Conservation (phyloP, 805 yeast species). For the Candida koratica region DNA sequence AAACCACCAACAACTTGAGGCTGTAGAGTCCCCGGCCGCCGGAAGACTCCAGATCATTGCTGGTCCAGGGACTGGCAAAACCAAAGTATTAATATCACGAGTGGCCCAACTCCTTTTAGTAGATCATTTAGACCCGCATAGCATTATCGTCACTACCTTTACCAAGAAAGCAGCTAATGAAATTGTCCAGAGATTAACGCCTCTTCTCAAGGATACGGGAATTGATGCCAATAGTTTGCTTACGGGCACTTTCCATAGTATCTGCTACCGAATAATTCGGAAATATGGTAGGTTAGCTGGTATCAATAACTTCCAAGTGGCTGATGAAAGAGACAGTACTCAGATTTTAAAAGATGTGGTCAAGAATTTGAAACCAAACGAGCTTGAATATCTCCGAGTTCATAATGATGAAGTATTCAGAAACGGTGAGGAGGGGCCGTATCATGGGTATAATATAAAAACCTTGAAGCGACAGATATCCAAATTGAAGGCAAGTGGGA, state of each 20-base stretch:
- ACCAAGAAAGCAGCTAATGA: conserved; percentile 91
- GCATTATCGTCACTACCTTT: conserved; percentile 82
- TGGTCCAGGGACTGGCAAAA: conserved; percentile 71
- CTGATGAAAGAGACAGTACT: conserved; percentile 60
- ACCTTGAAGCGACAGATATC: conserved; percentile 47
- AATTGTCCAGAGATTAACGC: conserved; percentile 59
- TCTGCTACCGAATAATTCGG: conserved; percentile 60
- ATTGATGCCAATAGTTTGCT: conserved; percentile 45
- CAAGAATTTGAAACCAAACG: conserved; percentile 19
- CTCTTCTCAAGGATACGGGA: conserved; percentile 29
- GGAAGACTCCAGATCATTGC: conserved; percentile 50
- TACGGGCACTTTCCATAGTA: conserved; percentile 88
- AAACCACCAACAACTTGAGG: conserved; percentile 40
- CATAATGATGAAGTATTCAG: conserved; percentile 9
- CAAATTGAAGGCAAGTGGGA: conserved; percentile 51
- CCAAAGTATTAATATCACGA: conserved; percentile 74
- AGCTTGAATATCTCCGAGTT: conserved; percentile 12
- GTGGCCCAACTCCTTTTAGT: conserved; percentile 64
- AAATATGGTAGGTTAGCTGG: conserved; percentile 52
- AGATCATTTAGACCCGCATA: conserved; percentile 51
- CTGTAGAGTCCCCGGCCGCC: conserved; percentile 39
- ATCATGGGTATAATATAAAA: conserved; percentile 38
- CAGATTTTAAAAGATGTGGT: conserved; percentile 45
- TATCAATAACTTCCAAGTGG: conserved; percentile 45
- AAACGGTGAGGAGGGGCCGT: conserved; percentile 17